phyloP scores from a whole-genome alignment of 176 grass and related monocot species.

The Echinochloa phyllopogon region DNA sequence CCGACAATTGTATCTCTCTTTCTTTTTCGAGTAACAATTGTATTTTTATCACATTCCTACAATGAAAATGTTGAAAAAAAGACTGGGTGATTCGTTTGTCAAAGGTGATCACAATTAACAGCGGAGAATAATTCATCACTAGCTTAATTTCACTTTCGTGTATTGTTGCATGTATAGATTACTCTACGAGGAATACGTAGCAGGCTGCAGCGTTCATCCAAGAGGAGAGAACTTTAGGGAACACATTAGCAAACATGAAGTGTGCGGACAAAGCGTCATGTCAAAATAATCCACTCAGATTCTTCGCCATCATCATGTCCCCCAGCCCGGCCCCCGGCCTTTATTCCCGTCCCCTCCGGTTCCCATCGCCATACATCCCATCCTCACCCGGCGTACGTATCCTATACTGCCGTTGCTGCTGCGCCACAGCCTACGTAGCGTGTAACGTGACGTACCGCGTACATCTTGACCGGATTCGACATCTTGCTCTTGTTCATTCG shows the following conservation, averaged over 20 bases:
- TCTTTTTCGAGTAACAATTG: too few relatives aligned
- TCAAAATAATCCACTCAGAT: conserved; percentile 66
- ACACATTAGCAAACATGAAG: conserved; percentile 55
- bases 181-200: too few relatives aligned
- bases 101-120: too few relatives aligned
- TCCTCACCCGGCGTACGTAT: conserved; percentile 26
- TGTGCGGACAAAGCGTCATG: conserved; percentile 61
- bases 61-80: too few relatives aligned
- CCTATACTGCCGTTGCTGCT: not conserved
- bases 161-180: too few relatives aligned
- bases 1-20: too few relatives aligned
- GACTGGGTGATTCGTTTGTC: too few relatives aligned
- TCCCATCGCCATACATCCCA: conserved; percentile 41
- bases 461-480: conserved; percentile 40
- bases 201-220: not conserved
- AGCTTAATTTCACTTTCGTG: too few relatives aligned
- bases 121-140: too few relatives aligned
- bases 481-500: conserved; percentile 18
- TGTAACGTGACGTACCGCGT: conserved; percentile 3
- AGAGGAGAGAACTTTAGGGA: conserved; percentile 46
- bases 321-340: conserved; percentile 15
- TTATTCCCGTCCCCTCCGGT: conserved; percentile 38
- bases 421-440: conserved; percentile 3
- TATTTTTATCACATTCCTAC: too few relatives aligned
- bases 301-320: conserved; percentile 55